Evolutionary conservation across 495 filamentous ascomycete species (phyloP), one percentile per base, ranked within the genome.

Genomic region (Podospora sp.): DNA sequence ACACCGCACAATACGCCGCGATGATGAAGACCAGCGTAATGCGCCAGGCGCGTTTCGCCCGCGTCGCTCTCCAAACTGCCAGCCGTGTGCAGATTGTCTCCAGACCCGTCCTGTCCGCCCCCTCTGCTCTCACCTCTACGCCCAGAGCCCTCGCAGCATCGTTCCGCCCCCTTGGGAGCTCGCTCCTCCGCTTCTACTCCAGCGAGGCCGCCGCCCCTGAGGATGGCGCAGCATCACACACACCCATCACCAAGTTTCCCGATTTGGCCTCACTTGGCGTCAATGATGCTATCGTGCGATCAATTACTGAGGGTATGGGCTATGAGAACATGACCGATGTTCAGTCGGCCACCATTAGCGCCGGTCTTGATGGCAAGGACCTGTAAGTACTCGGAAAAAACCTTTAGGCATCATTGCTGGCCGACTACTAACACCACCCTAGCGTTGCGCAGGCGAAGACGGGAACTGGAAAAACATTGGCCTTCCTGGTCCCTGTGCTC

Each of bases 261-360:
- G 88, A 97, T 46, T 81, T 99, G 29, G 77, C 76, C 26, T 79
- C 82, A 4, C 76, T 86, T 25, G 85, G 86, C 16, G 87, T 98
- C 35, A 78, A 94, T 70, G 68, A 75, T 5, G 80, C 78, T 36
- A 77, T 98, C 56, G 83, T 97, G 64, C 67, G 82, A 7, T 87
- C 89, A 52, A 87, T 98, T 71, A 91, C 87, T 0, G 67, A 85
- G 24, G 83, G 86, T 21, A 95, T 97, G 91, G 78, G 83, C 2
- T 85, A 96, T 70, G 84, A 90, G 24, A 89, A 84, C 49, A 97
- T 99, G 94, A 98, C 95, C 3, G 87, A 93, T 9, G 94, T 99
- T n/a, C 95, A 99, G 72, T 83, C 86, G 35, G 76, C 87, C 76
- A 96, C 96, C 2, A 92, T 99, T 72, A 86, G 87, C 55, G 81